Base-by-base conservation (phyloP, 257 asterid species). In the Rauvolfia tetraphylla region DNA sequence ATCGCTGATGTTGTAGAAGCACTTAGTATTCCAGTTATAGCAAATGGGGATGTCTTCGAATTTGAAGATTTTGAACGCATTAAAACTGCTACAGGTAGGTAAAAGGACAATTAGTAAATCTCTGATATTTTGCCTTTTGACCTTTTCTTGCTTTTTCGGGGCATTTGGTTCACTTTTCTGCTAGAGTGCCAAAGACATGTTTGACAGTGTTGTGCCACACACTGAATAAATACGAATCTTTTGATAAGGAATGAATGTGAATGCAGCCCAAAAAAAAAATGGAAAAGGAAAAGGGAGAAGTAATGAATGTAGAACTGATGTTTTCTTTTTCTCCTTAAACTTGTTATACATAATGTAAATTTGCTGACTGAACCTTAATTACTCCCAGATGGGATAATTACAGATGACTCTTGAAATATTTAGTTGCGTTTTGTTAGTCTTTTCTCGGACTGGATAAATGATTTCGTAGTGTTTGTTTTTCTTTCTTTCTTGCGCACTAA, bases 31-130 rank as follows among this genome's bases (percentile, higher is more conserved):
- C 97, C 98, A 9, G 98, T 94, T 76, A 94, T 92, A 72, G 97
- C 97, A 71, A 94, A 94, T 84, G 97, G 98, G 36, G 98, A 94
- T 82, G 97, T 92, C 42, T 92, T 92, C 79, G 93, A 89, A 66
- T 94, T 87, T 79, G 93, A 89, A 80, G 98, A 94, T 87, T 75
- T 94, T 81, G 89, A 84, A 49, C 95, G 95, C 54, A 84, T 92
- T 73, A 94, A 86, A 86, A 76, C 76, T 70, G 92, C 88, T 79
- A 94, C 98, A 81, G 98, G 98, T 92, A 81, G 75, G 27, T 72
- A 7, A 38, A 74, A 3, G 68, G 73, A 62, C 27, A 65, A 65
- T 49, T 51, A 27, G 27, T 46, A 62, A 73, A 20, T 18, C 25
- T 42, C 31, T 44, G 33, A 4, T 51, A 0, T 25, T 15, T 49